Evolutionary conservation across 768 basidiomycete genomes (phyloP), one percentile per base, ranked within the genome.

Genomic region (Collybia nuda): DNA sequence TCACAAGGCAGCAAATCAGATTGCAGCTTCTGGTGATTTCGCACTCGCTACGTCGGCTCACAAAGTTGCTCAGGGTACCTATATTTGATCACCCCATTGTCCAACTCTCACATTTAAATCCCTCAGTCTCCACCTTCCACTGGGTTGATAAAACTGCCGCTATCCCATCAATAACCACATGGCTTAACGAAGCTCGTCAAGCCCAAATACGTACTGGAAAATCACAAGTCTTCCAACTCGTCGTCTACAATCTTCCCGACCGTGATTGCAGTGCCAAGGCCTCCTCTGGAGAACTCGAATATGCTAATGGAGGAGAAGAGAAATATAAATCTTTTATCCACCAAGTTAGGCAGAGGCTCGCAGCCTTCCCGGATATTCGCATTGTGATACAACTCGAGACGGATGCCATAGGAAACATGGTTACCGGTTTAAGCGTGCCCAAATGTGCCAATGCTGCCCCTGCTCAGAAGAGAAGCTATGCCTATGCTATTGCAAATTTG

Each of bases 161-260:
- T 2, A 29, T 50, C 40, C 39, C 48, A 5, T 26, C 41, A 3
- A 50, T 50, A 21, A 35, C 48, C 12, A 37, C 21, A 8, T 50
- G 48, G 48, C 32, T 42, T 6, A 40, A 35, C 26, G 26, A 42
- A 56, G 54, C 40, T 22, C 50, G 23, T 9, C 21, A 14, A 36
- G 44, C 35, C 18, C 44, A 53, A 29, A 32, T 8, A 18, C 15
- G 40, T 15, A 54, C 56, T 6, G 41, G 54, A 14, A 50, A 61
- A 47, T 54, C 56, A 26, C 58, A 62, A 36, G 51, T 67, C 18
- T 58, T 71, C 40, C 63, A 68, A 40, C 49, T 69, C 35, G 66
- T 63, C 24, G 58, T 71, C 18, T 69, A 71, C 59, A 64, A 68
- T 42, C 57, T 71, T 15, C 69, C 69, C n/a, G 62, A 69, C 36